These are phyloP conservation scores for Phlebopus sp. DNA, from an alignment of 1,284 basidiomycete species.

Conservation along the genomic window DNA sequence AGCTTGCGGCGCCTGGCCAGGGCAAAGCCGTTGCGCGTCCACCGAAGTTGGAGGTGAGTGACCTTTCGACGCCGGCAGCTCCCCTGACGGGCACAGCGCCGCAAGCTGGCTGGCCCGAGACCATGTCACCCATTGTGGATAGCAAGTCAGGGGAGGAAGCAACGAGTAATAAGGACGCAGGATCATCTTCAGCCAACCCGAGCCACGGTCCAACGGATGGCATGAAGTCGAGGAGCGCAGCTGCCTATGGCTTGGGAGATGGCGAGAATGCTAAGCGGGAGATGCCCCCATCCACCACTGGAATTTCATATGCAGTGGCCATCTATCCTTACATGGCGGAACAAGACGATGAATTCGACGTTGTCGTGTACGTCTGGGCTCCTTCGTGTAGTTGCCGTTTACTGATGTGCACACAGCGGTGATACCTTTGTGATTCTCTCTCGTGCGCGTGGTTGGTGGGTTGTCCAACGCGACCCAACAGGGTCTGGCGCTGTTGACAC, in stretches of 20 bases:
- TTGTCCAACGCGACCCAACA: constrained; percentile 90
- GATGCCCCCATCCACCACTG: constrained; percentile 52
- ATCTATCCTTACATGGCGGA: constrained; percentile 97
- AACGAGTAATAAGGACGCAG: constrained; percentile 16
- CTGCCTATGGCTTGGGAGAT: constrained; percentile 18
- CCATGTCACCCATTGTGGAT: constrained; percentile 59
- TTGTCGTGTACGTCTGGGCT: constrained; percentile 74
- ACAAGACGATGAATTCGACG: constrained; percentile 97
- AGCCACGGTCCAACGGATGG: constrained; percentile 18
- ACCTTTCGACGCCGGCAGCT: constrained; percentile 40
- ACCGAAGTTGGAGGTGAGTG: constrained; percentile 64
- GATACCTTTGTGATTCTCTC: constrained; percentile 93
- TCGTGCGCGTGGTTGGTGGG: constrained; percentile 97
- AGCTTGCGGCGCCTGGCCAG: constrained; percentile 27
- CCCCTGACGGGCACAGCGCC: constrained; percentile 52
- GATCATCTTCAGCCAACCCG: constrained; percentile 16
- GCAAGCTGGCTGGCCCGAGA: constrained; percentile 74
- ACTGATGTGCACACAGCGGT: constrained; percentile 46
- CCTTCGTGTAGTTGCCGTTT: constrained; percentile 5
- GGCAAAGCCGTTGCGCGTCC: constrained; percentile 44
- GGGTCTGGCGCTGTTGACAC: constrained; percentile 79
- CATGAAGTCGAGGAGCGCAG: constrained; percentile 16
- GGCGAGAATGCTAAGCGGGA: constrained; percentile 40
- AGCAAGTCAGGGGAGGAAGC: constrained; percentile 41
- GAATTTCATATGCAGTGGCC: constrained; percentile 85